phyloP scores from a whole-genome alignment of 1,139 yeast species.

The Hansenula sp. region DNA sequence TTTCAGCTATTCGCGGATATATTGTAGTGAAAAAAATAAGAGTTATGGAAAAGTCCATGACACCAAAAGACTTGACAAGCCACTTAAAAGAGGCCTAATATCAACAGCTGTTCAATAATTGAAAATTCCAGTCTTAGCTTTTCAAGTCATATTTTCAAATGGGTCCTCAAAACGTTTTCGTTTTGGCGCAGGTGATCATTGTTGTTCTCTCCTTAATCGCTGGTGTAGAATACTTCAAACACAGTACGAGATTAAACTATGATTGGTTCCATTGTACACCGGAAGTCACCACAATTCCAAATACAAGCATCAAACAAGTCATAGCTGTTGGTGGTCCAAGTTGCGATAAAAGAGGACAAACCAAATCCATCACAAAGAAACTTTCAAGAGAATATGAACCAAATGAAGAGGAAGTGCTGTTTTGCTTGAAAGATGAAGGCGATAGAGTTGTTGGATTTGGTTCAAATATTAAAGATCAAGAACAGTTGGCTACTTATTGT shows the following conservation, averaged over 20 bases:
- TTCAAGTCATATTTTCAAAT: constrained; percentile 3
- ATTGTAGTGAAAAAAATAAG: too few relatives aligned
- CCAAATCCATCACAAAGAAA: constrained; percentile 32
- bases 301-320: constrained; percentile 25
- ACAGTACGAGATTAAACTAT: constrained; percentile 31
- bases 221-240: constrained; percentile 37
- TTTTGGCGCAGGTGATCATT: constrained; percentile 26
- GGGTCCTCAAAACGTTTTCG: constrained; percentile 20
- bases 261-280: constrained; percentile 41
- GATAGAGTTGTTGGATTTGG: constrained; percentile 29
- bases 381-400: constrained; percentile 34
- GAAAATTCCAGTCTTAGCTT: too few relatives aligned
- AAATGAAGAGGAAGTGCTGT: constrained; percentile 27
- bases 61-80: too few relatives aligned
- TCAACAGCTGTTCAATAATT: too few relatives aligned
- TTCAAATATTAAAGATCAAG: constrained; percentile 26
- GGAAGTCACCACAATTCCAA: constrained; percentile 19
- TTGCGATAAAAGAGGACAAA: constrained; percentile 39
- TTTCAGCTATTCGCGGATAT: too few relatives aligned
- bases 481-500: constrained; percentile 15
- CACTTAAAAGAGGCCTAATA: too few relatives aligned
- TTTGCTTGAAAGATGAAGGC: constrained; percentile 31
- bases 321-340: constrained; percentile 36
- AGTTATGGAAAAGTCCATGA: too few relatives aligned
- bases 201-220: constrained; percentile 29